Conservation (phyloP, 1,139 yeast genomes). For the Pichia sp. region DNA sequence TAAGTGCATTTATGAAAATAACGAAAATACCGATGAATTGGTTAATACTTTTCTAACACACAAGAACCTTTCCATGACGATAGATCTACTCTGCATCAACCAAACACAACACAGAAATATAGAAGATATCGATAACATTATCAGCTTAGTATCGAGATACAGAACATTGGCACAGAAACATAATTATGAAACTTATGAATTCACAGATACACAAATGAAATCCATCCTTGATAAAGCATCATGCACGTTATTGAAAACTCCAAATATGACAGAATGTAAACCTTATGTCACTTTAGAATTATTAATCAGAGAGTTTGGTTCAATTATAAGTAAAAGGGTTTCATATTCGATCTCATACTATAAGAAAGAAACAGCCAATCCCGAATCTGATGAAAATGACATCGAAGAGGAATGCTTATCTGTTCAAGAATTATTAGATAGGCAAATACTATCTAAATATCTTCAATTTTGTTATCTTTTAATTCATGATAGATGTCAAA, state of each 20-base stretch:
- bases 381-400: background rate
- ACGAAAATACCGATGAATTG: background rate
- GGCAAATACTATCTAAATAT: slow-evolving; percentile 24
- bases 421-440: slow-evolving; percentile 12
- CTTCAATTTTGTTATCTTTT: slow-evolving; percentile 27
- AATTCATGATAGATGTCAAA: slow-evolving; percentile 24
- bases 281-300: slow-evolving; percentile 14
- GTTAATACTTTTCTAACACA: background rate
- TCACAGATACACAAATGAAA: slow-evolving; percentile 18
- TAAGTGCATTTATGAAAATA: background rate
- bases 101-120: slow-evolving; percentile 10
- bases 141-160: slow-evolving; percentile 14
- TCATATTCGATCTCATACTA: slow-evolving; percentile 20
- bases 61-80: slow-evolving; percentile 1
- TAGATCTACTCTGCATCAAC: slow-evolving; percentile 7
- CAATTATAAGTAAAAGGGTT: slow-evolving; percentile 15
- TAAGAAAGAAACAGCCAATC: background rate
- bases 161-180: slow-evolving; percentile 16
- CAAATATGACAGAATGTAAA: background rate
- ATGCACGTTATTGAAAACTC: background rate
- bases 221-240: slow-evolving; percentile 21
- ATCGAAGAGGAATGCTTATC: background rate
- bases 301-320: slow-evolving; percentile 22
- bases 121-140: slow-evolving; percentile 10
- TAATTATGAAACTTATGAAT: slow-evolving; percentile 9